Evolutionary conservation across 208 protist genomes (phyloP).

Genomic region (Blastocrithidia nonstop): DNA sequence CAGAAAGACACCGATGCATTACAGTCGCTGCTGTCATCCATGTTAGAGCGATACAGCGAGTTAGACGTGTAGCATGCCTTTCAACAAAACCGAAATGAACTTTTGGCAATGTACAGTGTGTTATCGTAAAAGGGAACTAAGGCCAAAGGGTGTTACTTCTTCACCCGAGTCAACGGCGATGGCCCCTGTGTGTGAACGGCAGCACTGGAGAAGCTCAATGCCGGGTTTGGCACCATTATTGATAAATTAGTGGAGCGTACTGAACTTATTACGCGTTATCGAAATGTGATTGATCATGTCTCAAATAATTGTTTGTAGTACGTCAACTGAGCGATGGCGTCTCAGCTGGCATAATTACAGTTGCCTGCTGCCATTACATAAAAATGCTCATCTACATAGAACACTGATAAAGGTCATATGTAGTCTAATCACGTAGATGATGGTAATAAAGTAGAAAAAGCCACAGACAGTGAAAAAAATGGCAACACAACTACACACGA

Average conservation of each 20-base stretch:
- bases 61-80: constrained; percentile 43
- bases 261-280: no score
- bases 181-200: constrained; percentile 25
- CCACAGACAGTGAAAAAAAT: no score
- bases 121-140: constrained; percentile 35
- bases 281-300: no score
- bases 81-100: constrained; percentile 26
- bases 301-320: no score
- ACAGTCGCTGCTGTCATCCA: constrained; percentile 51
- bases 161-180: constrained; percentile 51
- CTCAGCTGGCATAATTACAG: no score
- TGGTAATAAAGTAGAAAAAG: no score
- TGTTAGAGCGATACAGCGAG: constrained; percentile 62
- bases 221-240: constrained; percentile 25
- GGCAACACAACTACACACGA: no score
- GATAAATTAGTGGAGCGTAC: constrained; percentile 22
- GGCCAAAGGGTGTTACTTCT: constrained; percentile 77
- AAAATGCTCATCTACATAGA: no score
- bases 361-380: no score
- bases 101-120: constrained; percentile 25
- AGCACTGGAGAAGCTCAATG: constrained; percentile 35
- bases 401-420: no score
- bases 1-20: constrained; percentile 65
- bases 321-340: no score
- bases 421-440: no score